Evolutionary conservation across 495 filamentous ascomycete species (phyloP).

Genomic region (Penicillium cinerascens): DNA sequence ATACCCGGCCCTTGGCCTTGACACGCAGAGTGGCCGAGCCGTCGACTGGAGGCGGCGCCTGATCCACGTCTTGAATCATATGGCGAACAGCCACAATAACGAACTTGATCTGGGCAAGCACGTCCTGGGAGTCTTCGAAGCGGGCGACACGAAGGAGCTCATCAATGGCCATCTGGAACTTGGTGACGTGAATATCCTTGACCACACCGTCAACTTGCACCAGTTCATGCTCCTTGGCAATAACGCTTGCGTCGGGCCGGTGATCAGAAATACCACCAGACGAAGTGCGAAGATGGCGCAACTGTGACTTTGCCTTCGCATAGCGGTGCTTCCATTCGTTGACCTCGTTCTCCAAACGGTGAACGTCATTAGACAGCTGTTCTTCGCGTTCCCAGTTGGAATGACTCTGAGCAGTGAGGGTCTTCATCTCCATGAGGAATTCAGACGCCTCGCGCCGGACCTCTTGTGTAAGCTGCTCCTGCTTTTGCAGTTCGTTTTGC

Average conservation of each 20-base stretch:
- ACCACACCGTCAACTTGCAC: slow-evolving; percentile 71
- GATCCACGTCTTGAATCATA: slow-evolving; percentile 75
- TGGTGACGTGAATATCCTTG: slow-evolving; percentile 87
- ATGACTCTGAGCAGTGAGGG: slow-evolving; percentile 72
- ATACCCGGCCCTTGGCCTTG: slow-evolving; percentile 76
- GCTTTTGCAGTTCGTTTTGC: slow-evolving; percentile 64
- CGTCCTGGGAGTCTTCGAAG: slow-evolving; percentile 62
- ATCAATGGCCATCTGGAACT: slow-evolving; percentile 92
- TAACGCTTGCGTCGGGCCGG: slow-evolving; percentile 58
- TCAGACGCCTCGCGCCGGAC: slow-evolving; percentile 80
- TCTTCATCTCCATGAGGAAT: slow-evolving; percentile 86
- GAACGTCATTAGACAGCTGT: slow-evolving; percentile 65
- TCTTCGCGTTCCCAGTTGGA: slow-evolving; percentile 80
- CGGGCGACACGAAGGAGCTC: slow-evolving; percentile 81
- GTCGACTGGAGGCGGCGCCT: slow-evolving; percentile 42
- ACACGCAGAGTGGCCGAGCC: slow-evolving; percentile 40
- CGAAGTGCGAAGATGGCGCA: slow-evolving; percentile 75
- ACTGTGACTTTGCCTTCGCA: slow-evolving; percentile 78
- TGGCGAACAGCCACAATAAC: slow-evolving; percentile 76
- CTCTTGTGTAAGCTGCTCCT: slow-evolving; percentile 82
- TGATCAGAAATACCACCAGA: slow-evolving; percentile 66
- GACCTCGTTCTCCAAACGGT: slow-evolving; percentile 73
- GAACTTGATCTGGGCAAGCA: slow-evolving; percentile 75
- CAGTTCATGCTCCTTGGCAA: slow-evolving; percentile 67
- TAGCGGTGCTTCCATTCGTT: slow-evolving; percentile 88